A percentile compares a stretch with the other conserved stretches of the same genome.
Evolutionary conservation across 495 filamentous ascomycete genomes (phyloP).

Genomic region (Parathielavia hyrcaniae): DNA sequence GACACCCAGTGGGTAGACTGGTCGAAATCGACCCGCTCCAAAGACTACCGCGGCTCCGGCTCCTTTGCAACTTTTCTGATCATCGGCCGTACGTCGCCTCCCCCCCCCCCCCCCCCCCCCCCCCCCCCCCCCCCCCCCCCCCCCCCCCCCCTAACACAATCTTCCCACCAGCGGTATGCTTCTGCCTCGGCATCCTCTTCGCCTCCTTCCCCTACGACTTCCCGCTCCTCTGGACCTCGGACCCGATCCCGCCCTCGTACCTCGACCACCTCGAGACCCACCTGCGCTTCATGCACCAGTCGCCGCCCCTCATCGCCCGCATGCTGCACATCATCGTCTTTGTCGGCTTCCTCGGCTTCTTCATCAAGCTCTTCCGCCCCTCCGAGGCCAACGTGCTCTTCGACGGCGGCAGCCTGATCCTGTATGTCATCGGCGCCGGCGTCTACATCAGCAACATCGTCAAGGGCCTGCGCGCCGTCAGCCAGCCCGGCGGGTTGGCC

Average conservation of each 20-base stretch:
- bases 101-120: neutral
- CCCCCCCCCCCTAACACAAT: constrained; percentile 9
- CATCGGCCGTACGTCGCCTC: constrained; percentile 67
- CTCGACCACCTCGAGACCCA: constrained; percentile 78
- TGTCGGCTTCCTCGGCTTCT: constrained; percentile 81
- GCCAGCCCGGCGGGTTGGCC: constrained; percentile 19
- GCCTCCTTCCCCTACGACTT: constrained; percentile 96
- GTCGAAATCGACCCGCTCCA: constrained; percentile 44
- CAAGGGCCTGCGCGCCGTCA: constrained; percentile 79
- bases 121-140: neutral
- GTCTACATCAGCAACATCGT: constrained; percentile 94
- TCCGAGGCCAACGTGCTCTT: constrained; percentile 92
- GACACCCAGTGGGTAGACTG: constrained; percentile 43
- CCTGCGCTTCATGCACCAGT: constrained; percentile 75
- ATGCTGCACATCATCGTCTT: constrained; percentile 89
- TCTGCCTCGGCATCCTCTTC: constrained; percentile 98
- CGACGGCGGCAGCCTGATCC: constrained; percentile 82
- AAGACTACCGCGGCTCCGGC: constrained; percentile 44
- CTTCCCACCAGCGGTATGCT: constrained; percentile 63
- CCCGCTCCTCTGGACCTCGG: constrained; percentile 84
- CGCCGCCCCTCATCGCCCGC: constrained; percentile 83
- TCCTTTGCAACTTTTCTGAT: constrained; percentile 93
- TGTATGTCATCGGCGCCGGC: constrained; percentile 85
- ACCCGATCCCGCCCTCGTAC: constrained; percentile 55
- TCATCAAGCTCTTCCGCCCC: constrained; percentile 87